Base-by-base conservation (phyloP, 805 yeast genomes). In the Ogataea neopini region DNA sequence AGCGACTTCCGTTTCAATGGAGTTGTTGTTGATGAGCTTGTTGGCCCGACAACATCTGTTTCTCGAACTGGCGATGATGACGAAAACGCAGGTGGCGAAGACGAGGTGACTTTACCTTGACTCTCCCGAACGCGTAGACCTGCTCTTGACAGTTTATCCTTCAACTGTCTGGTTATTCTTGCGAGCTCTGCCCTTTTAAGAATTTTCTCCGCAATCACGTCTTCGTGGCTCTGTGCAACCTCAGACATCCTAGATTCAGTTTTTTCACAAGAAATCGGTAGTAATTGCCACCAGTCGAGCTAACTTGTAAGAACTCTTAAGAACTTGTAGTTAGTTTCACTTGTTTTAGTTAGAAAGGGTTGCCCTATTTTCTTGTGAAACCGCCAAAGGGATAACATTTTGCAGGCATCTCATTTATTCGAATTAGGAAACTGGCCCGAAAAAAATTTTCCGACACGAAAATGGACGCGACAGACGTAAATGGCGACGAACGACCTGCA, bases 121-220 rank as follows among this genome's bases (percentile, higher is more conserved):
- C 61, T 59, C 59, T 69, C 67, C 34, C 64, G 58, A 4, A 68
- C 70, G 42, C 63, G 64, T 22, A 70, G 42, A 11, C 74, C 74
- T 1, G 77, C 76, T 54, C 67, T 71, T 22, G 70, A 67, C 15
- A 74, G 57, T 51, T 72, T 68, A 6, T 69, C 61, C 53, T 72
- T 73, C 19, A 74, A 54, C 51, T 72, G 77, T 48, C 76, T 60
- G 1, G 79, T 71, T 44, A 74, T 68, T 47, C 76, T 65, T 4
- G 77, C 74, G 6, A 74, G 63, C 51, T 74, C 77, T 3, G 74
- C 79, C 43, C 77, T 62, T 50, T 73, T 73, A 36, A 74, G 60
- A 38, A 74, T 72, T 50, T 68, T 70, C 47, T 72, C 73, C 19
- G 76, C 76, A 13, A 73, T 73, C 15, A 63, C 57, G 44, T 73